Evolutionary conservation across 345 rosid species (phyloP).

Genomic region (Raphanus raphanistrum): DNA sequence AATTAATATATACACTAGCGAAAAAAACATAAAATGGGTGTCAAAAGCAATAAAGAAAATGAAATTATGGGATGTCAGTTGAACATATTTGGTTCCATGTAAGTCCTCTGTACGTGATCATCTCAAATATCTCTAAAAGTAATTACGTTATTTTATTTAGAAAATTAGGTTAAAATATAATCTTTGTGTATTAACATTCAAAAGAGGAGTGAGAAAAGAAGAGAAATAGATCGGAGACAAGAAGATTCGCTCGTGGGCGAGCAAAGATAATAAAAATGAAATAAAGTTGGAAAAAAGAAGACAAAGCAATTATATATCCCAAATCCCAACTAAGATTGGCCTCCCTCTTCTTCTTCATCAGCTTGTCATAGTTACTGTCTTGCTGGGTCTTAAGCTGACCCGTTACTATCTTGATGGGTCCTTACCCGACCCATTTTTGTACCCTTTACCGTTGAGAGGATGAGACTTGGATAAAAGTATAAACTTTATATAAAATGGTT

Average conservation of each 20-base stretch:
- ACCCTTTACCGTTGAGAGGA: conserved; percentile 19
- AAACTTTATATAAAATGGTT: conserved; percentile 15
- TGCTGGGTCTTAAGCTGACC: conserved; percentile 35
- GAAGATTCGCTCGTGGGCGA: conserved; percentile 28
- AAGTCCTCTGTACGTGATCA: background rate
- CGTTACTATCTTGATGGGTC: conserved; percentile 6
- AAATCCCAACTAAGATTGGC: conserved; percentile 40
- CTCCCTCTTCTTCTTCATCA: conserved; percentile 33
- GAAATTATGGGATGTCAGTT: background rate
- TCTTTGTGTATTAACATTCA: conserved; percentile 3
- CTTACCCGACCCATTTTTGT: conserved; percentile 26
- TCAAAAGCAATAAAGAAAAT: background rate
- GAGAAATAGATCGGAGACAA: conserved; percentile 27
- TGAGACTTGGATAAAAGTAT: conserved; percentile 7
- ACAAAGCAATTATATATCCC: too few relatives aligned
- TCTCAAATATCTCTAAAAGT: conserved; percentile 2
- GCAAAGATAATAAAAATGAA: conserved; percentile 29
- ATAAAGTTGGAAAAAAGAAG: conserved; percentile 34
- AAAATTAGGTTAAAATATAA: conserved; percentile 28
- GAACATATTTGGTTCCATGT: background rate
- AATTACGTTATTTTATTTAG: conserved; percentile 1
- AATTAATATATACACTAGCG: background rate
- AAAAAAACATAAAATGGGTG: background rate
- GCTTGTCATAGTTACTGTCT: conserved; percentile 20
- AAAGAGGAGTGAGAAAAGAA: conserved; percentile 23